Conservation (phyloP, 768 basidiomycete genomes). For the Ephemerocybe angulata region DNA sequence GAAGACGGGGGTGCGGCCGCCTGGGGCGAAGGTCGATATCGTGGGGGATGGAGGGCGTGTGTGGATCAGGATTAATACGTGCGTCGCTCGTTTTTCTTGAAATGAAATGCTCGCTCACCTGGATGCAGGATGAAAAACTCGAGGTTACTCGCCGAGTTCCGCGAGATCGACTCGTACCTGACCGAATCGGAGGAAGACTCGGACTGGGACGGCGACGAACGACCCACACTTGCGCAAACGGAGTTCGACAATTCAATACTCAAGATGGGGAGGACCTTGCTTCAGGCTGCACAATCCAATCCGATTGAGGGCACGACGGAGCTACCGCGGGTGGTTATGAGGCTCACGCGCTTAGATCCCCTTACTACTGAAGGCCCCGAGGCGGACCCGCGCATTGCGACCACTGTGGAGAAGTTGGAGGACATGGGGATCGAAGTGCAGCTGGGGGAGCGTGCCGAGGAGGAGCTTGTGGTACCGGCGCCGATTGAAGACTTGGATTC, state of each 20-base stretch:
- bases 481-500: neutral
- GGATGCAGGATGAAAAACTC: slow-evolving; percentile 65
- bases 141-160: slow-evolving; percentile 74
- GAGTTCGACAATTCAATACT: slow-evolving; percentile 73
- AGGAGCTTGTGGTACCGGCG: slow-evolving; percentile 14
- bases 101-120: slow-evolving; percentile 4
- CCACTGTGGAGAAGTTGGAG: slow-evolving; percentile 53
- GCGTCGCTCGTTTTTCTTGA: slow-evolving; percentile 26
- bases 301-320: slow-evolving; percentile 37
- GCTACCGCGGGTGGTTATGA: slow-evolving; percentile 51
- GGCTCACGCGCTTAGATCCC: slow-evolving; percentile 68
- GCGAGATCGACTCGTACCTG: slow-evolving; percentile 79
- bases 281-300: slow-evolving; percentile 60
- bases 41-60: slow-evolving; percentile 68
- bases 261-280: slow-evolving; percentile 63
- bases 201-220: slow-evolving; percentile 44
- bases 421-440: slow-evolving; percentile 65
- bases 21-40: slow-evolving; percentile 72
- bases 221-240: slow-evolving; percentile 42
- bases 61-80: slow-evolving; percentile 92
- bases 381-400: slow-evolving; percentile 53
- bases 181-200: slow-evolving; percentile 57
- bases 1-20: slow-evolving; percentile 21
- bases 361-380: slow-evolving; percentile 24
- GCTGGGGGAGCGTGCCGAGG: slow-evolving; percentile 52